Evolutionary conservation across 306 rosid species (phyloP).

Genomic region (Arachis hypogaea): DNA sequence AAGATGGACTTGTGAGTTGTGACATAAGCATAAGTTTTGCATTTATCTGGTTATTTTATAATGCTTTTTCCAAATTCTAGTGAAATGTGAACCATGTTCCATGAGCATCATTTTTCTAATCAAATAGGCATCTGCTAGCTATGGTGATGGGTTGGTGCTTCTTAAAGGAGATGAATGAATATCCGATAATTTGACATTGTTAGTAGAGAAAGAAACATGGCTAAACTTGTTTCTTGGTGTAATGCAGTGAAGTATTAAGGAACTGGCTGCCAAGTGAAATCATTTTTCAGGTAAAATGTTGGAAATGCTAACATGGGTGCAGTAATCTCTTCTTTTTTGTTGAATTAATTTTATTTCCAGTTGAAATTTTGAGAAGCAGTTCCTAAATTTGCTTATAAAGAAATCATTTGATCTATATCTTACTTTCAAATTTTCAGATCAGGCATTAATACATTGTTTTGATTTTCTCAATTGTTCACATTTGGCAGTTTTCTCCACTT

Average conservation of each 20-base stretch:
- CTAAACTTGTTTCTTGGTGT: slow-evolving; percentile 14
- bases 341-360: slow-evolving; percentile 22
- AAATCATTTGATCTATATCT: not conserved
- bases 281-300: slow-evolving; percentile 71
- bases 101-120: not conserved
- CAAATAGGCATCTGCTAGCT: not conserved
- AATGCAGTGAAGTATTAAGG: slow-evolving; percentile 78
- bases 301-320: slow-evolving; percentile 16
- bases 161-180: slow-evolving; percentile 28
- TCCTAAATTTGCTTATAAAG: slow-evolving; percentile 1
- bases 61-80: no score
- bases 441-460: slow-evolving; percentile 36
- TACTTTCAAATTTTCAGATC: slow-evolving; percentile 30
- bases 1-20: no score
- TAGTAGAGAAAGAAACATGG: slow-evolving; percentile 18
- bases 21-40: no score
- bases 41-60: no score
- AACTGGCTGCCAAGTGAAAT: slow-evolving; percentile 72
- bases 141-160: slow-evolving; percentile 14
- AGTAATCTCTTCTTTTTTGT: slow-evolving; percentile 25
- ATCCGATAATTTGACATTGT: slow-evolving; percentile 18
- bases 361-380: not conserved
- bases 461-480: slow-evolving; percentile 38
- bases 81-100: not conserved
- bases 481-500: slow-evolving; percentile 80